Conservation (phyloP, 805 yeast species). For the Scheffersomyces coipomensis region DNA sequence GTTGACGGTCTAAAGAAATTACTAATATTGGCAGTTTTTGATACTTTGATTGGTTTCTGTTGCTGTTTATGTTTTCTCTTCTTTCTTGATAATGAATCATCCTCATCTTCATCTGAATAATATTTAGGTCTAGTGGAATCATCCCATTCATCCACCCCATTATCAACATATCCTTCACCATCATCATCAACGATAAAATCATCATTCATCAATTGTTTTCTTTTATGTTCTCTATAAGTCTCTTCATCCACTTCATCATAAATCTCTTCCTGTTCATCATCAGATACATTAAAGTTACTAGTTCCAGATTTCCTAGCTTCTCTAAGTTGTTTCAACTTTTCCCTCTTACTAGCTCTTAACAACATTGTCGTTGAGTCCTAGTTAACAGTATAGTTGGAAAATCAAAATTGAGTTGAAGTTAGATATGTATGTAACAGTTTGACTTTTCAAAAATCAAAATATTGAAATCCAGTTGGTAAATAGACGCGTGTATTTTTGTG, state of each 20-base stretch:
- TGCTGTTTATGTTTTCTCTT: constrained; percentile 22
- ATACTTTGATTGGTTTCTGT: constrained; percentile 35
- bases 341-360: constrained; percentile 28
- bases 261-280: constrained; percentile 51
- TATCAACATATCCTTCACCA: constrained; percentile 92
- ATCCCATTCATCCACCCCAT: constrained; percentile 91
- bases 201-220: constrained; percentile 79
- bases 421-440: too few relatives aligned
- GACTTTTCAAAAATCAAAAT: too few relatives aligned
- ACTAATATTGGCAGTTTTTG: constrained; percentile 48
- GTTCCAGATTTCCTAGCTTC: constrained; percentile 64
- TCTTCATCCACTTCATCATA: constrained; percentile 89
- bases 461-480: too few relatives aligned
- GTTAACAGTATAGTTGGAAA: background rate
- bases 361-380: constrained; percentile 20
- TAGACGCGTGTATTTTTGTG: too few relatives aligned
- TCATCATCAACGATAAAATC: constrained; percentile 94
- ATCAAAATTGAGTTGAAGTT: too few relatives aligned
- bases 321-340: constrained; percentile 59
- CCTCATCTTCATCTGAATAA: constrained; percentile 56
- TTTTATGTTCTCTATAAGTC: constrained; percentile 70
- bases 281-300: constrained; percentile 28
- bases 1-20: constrained; percentile 48
- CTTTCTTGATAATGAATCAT: constrained; percentile 18
- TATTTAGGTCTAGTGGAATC: constrained; percentile 46